These are phyloP conservation scores for Neodidymelliopsis sp. DNA, from an alignment of 2,329 filamentous ascomycete species.

Conservation along the genomic window DNA sequence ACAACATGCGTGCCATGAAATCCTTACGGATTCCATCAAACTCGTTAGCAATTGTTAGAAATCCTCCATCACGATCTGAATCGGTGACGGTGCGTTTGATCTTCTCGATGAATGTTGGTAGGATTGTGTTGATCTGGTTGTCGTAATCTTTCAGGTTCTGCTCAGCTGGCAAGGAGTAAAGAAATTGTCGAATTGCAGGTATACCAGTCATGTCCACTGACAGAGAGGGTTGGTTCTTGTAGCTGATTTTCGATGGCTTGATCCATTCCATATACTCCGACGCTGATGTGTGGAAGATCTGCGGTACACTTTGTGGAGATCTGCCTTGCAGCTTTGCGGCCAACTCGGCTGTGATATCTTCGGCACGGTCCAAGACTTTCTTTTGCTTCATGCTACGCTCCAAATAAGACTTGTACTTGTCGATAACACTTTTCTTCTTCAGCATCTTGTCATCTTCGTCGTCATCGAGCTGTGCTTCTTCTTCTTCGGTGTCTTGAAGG, in stretches of 20 bases:
- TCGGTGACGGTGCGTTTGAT: slow-evolving; percentile 14
- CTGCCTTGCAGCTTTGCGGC: slow-evolving; percentile 12
- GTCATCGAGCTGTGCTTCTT: slow-evolving; percentile 11
- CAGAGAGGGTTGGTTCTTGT: slow-evolving; percentile 19
- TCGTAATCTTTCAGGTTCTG: slow-evolving; percentile 25
- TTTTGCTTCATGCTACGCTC: slow-evolving; percentile 10
- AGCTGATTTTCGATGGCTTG: slow-evolving; percentile 18
- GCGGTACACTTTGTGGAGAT: neutral
- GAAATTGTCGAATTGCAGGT: slow-evolving; percentile 21
- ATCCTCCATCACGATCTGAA: slow-evolving; percentile 22
- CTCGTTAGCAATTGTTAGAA: slow-evolving; percentile 22
- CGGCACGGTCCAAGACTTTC: slow-evolving; percentile 17
- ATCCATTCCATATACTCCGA: slow-evolving; percentile 32
- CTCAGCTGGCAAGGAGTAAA: slow-evolving; percentile 22
- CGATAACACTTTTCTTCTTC: slow-evolving; percentile 1
- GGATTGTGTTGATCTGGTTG: slow-evolving; percentile 7
- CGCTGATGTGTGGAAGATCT: slow-evolving; percentile 25
- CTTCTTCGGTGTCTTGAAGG: slow-evolving; percentile 1
- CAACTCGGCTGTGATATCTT: slow-evolving; percentile 19
- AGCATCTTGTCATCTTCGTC: slow-evolving; percentile 9
- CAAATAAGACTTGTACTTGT: slow-evolving; percentile 24
- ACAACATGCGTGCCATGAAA: slow-evolving; percentile 1
- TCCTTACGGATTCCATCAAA: slow-evolving; percentile 12
- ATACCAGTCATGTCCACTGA: slow-evolving; percentile 24
- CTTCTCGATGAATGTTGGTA: slow-evolving; percentile 26